A percentile compares a stretch with the other conserved stretches of the same genome.
phyloP scores from a whole-genome alignment of 139 green algal species.

The Astrephomene gubernaculifera region DNA sequence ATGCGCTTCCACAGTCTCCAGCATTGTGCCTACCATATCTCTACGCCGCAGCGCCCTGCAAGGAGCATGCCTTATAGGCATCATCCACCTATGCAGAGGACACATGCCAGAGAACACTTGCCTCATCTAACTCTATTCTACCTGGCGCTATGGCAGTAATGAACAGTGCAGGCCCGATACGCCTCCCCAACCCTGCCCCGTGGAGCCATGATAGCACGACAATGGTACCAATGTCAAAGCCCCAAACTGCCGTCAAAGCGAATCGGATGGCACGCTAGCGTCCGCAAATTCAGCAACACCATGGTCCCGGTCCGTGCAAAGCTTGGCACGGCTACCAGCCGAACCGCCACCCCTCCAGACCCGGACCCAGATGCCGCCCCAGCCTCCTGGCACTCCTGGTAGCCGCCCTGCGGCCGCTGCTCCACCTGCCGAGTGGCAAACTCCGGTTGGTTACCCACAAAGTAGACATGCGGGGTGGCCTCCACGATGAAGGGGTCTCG shows the following conservation, averaged over 20 bases:
- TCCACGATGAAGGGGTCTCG: slow-evolving; percentile 95
- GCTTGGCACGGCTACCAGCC: slow-evolving; percentile 82
- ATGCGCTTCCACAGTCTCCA: too few species aligned
- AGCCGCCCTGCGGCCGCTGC: neutral
- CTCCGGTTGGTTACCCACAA: slow-evolving; percentile 90
- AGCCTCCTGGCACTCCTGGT: neutral
- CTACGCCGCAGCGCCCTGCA: too few species aligned
- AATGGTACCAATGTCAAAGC: too few species aligned
- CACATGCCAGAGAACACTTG: too few species aligned
- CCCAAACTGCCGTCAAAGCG: slow-evolving; percentile 64
- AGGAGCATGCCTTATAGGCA: too few species aligned
- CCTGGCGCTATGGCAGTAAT: too few species aligned
- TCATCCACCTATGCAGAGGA: too few species aligned
- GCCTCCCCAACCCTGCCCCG: neutral
- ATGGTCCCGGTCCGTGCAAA: slow-evolving; percentile 78
- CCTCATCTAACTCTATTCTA: too few species aligned
- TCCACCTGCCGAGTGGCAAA: slow-evolving; percentile 72
- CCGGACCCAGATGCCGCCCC: neutral
- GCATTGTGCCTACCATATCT: too few species aligned
- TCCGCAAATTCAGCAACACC: slow-evolving; percentile 91
- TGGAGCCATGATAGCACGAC: too few species aligned
- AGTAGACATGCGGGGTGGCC: slow-evolving; percentile 91
- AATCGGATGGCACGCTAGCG: slow-evolving; percentile 82
- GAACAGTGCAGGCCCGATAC: too few species aligned
- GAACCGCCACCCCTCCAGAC: slow-evolving; percentile 43